These are phyloP conservation scores for Colletotrichum cereale DNA, from an alignment of 2,329 filamentous ascomycete genomes.

Conservation along the genomic window DNA sequence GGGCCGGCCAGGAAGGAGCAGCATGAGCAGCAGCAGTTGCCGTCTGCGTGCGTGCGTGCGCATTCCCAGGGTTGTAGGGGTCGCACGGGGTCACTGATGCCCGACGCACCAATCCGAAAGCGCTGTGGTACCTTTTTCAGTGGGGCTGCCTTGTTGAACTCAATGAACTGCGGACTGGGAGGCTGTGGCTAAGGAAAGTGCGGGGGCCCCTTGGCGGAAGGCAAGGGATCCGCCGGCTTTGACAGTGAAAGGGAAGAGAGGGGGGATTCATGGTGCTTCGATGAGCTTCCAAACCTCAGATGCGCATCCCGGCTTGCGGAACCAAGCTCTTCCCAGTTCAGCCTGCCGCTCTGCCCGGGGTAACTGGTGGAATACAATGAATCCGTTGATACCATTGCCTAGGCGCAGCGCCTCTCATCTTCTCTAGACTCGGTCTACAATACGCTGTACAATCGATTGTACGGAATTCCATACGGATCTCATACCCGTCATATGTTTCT, in stretches of 20 bases:
- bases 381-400: background rate
- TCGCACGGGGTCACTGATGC: slow-evolving; percentile 14
- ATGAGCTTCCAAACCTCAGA: slow-evolving; percentile 35
- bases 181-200: slow-evolving; percentile 36
- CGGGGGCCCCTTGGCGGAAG: slow-evolving; percentile 34
- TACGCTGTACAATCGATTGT: background rate
- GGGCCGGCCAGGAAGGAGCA: slow-evolving; percentile 13
- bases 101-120: slow-evolving; percentile 25
- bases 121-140: slow-evolving; percentile 31
- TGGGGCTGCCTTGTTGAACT: slow-evolving; percentile 22
- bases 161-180: slow-evolving; percentile 4
- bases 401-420: background rate
- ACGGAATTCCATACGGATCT: background rate
- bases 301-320: slow-evolving; percentile 24
- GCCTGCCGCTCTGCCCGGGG: background rate
- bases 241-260: slow-evolving; percentile 27
- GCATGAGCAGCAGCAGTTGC: slow-evolving; percentile 27
- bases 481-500: background rate
- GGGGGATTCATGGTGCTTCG: slow-evolving; percentile 37
- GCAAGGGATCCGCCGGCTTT: slow-evolving; percentile 27
- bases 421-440: background rate
- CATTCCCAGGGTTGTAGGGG: slow-evolving; percentile 25
- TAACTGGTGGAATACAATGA: slow-evolving; percentile 3
- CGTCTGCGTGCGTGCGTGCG: slow-evolving; percentile 1
- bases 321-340: slow-evolving; percentile 17